Conservation (phyloP, 805 yeast genomes). For the Metschnikowia kofuensis region DNA sequence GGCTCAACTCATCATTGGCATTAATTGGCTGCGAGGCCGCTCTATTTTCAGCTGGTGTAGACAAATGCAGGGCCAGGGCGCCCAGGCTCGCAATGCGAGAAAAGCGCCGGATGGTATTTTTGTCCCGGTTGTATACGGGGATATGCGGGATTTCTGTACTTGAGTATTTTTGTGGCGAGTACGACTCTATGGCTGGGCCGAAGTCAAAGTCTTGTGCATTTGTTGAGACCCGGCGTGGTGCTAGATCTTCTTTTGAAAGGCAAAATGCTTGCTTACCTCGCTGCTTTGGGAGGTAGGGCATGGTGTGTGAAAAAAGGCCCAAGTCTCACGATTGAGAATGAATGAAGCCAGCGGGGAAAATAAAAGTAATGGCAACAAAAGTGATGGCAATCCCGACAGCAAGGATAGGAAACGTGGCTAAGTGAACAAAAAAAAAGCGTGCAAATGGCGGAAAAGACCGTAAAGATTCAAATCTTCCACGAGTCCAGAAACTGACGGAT, state of each 20-base stretch:
- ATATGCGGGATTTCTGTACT: conserved; percentile 29
- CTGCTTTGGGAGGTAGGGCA: conserved; percentile 8
- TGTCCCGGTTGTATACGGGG: conserved; percentile 22
- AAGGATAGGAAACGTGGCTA: no score
- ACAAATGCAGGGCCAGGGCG: not conserved
- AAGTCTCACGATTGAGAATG: no score
- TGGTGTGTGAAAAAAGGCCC: not conserved
- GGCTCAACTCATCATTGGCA: no score
- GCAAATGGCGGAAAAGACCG: no score
- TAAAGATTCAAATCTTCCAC: no score
- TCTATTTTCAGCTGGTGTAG: no score
- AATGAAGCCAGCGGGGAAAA: no score
- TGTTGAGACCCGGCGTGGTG: conserved; percentile 1
- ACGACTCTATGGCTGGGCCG: conserved; percentile 26
- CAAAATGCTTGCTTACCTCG: conserved; percentile 5
- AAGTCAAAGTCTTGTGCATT: conserved; percentile 22
- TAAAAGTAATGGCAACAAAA: not conserved
- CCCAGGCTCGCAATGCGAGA: conserved; percentile 4
- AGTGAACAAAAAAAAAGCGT: no score
- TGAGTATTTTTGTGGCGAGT: conserved; percentile 24
- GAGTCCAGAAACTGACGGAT: no score
- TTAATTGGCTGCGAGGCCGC: no score
- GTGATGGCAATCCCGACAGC: no score
- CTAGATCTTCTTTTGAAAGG: conserved; percentile 2
- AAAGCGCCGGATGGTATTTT: conserved; percentile 22